Evolutionary conservation across 2,329 filamentous ascomycete genomes (phyloP), one percentile per base, ranked within the genome.

Genomic region (Lachnellula willkommii): DNA sequence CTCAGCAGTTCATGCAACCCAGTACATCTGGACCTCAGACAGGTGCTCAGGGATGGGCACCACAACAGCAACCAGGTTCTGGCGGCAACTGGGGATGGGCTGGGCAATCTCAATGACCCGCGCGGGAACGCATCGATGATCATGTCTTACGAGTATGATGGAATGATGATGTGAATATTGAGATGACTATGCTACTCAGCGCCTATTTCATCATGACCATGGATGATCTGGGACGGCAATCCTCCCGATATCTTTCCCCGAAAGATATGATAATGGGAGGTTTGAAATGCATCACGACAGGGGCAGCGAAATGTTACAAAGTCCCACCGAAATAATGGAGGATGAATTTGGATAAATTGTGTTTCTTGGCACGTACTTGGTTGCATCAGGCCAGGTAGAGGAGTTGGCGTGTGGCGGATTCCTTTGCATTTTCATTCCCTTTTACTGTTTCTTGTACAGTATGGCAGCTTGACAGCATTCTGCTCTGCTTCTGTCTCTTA

Each of bases 1-100:
- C 82, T 4, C 76, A 84, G 52, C 81, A 85, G 66, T 87, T 87
- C 73, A 80, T 90, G 82, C 83, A 87, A 65, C 77, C 84, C 72
- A 72, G 79, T 64, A 71, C 83, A 14, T 64, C 66, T 32, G 66
- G 63, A 15, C 59, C 67, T 54, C 68, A 69, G 53, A 55, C 66
- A 51, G 64, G 63, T 6, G 52, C 54, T 49, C 67, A 68, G 49
- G 65, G 62, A n/a, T 71, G 69, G 69, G 61, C 68, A 45, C 62
- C 63, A 32, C 68, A 70, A 48, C 68, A 65, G 47, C 60, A 65
- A 39, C 57, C 63, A 11, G 61, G 60, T 46, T 57, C 64, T 35
- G 61, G 63, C 28, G 57, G 54, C 11, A 65, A 57, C 17, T 71
- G 69, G 68, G 63, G 62, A 22, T 69, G 67, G 66, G 46, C 60